Conservation (phyloP, 2,329 filamentous ascomycete genomes). For the Epichloe baconii region DNA sequence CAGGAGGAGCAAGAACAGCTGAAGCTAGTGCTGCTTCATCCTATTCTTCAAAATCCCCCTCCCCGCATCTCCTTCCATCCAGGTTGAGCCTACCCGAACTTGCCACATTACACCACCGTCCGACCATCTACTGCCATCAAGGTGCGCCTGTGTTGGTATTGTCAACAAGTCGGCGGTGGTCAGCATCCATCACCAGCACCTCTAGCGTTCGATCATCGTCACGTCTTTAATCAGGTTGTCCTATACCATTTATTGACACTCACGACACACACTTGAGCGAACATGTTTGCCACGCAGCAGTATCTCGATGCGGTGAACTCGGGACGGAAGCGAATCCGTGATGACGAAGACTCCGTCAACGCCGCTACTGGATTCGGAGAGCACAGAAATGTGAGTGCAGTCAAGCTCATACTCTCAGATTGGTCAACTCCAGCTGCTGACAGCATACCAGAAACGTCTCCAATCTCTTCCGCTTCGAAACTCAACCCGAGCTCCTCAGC, state of each 20-base stretch:
- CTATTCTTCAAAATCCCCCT: neutral
- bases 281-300: constrained; percentile 25
- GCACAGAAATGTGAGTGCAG: constrained; percentile 33
- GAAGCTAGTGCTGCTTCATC: neutral
- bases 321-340: constrained; percentile 31
- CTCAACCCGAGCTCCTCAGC: constrained; percentile 23
- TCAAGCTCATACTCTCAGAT: neutral
- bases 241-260: neutral
- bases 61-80: neutral
- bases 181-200: neutral
- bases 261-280: constrained; percentile 2
- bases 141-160: neutral
- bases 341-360: constrained; percentile 29
- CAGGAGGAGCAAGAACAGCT: neutral
- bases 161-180: neutral
- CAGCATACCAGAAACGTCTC: constrained; percentile 34
- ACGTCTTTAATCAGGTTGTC: neutral
- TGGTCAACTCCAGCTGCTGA: constrained; percentile 9
- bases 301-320: constrained; percentile 21
- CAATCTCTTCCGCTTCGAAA: constrained; percentile 39
- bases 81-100: neutral
- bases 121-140: neutral
- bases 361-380: constrained; percentile 31
- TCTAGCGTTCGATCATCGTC: neutral
- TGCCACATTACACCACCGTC: neutral